Evolutionary conservation across 1,139 yeast genomes (phyloP), one percentile per base, ranked within the genome.

Genomic region (Casaregolazyma lundiana): DNA sequence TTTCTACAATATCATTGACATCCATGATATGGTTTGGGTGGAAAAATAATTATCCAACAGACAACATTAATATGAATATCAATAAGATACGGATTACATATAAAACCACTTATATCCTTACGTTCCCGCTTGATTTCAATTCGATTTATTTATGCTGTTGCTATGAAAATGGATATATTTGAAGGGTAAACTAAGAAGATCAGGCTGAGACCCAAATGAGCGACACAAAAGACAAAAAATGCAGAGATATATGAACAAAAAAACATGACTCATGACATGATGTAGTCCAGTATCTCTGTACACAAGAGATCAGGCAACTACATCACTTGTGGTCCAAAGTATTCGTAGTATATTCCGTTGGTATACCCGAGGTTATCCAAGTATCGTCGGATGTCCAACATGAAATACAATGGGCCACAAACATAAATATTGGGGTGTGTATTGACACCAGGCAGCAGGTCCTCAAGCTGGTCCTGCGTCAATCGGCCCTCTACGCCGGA

Each of bases 361-460:
- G 36, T 18, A 22, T 42, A 42, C 18, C 45, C 45, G 4, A 42
- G 35, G 22, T 42, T 42, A 11, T 35, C 29, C 29, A 42, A 24
- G 34, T 30, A 42, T 29, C 40, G 18, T 13, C 38, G 38, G 32
- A 50, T 45, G 24, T 50, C 52, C 3, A 30, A 32, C 60, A 56
- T 57, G 48, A 55, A 57, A 2, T 41, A 24, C 13, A 53, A 51
- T 2, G 60, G 60, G 8, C 60, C 60, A 13, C 52, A 47, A 9
- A 55, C 54, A 39, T 57, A 57, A 26, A 59, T 45, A 21, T 51
- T 55, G 11, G 50, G 55, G 44, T 51, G 46, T 2, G 41, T 35
- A 38, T 34, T 39, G 22, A 55, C 40, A 41, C 52, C 36, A 21
- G 46, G 46, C 44, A 53, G 52, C 35, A 51, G 36, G 29, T 45